Percentiles rank a stretch among this genome's conserved stretches.
Conservation (phyloP, 176 grass and related monocot genomes). For the Avena eriantha region DNA sequence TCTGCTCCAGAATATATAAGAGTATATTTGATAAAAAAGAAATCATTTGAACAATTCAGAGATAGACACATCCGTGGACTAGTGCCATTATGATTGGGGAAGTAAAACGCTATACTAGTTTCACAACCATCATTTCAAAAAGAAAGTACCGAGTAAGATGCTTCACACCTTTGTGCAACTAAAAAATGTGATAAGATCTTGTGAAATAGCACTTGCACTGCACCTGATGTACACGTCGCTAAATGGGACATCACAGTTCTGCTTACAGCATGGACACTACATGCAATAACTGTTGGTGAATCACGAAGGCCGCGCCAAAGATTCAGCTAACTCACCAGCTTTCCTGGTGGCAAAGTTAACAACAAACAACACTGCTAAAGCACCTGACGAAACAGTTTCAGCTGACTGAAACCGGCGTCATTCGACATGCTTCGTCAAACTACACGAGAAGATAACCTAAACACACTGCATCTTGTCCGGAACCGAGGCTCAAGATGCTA, state of each 20-base stretch:
- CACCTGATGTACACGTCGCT: not conserved
- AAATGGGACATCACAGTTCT: not conserved
- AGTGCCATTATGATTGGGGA: not conserved
- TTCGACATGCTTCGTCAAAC: slow-evolving; percentile 21
- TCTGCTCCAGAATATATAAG: too few relatives aligned
- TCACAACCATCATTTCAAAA: too few relatives aligned
- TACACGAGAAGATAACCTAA: slow-evolving; percentile 19
- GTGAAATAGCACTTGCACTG: not conserved
- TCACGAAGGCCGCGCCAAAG: not conserved
- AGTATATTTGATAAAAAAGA: not conserved
- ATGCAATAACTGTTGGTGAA: not conserved
- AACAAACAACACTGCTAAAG: not conserved
- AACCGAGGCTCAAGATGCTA: not conserved
- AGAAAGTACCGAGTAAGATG: not conserved
- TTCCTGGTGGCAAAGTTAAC: not conserved
- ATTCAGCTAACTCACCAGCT: not conserved
- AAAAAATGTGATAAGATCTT: not conserved
- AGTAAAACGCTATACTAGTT: not conserved
- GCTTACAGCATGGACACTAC: not conserved
- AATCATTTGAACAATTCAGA: not conserved
- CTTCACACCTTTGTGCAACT: too few relatives aligned
- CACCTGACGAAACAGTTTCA: not conserved
- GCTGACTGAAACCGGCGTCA: not conserved
- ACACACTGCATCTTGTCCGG: not conserved
- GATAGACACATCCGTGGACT: not conserved